Base-by-base conservation (phyloP, 164 flowering plant genomes). In the Stephania cephalantha region DNA sequence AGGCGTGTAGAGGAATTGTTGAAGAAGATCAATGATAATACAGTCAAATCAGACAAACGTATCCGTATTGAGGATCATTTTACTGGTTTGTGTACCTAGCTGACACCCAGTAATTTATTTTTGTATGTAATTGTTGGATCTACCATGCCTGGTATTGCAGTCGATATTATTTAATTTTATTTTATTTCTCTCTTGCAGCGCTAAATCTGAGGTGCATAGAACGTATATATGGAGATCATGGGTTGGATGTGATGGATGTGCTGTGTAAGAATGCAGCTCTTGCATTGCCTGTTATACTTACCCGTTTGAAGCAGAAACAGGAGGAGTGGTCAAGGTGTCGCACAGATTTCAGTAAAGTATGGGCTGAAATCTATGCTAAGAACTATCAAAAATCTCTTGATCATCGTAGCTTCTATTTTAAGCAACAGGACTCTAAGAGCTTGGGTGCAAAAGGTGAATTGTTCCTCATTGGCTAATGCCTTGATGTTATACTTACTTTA, bases 311-410 rank as follows among this genome's bases (percentile, higher is more conserved):
- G 87, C 99, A 95, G 85, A 95, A 95, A 81, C 97, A 92, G 78
- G 98, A 95, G 76, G 99, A 95, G 80, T 95, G 98, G 99, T 85
- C 91, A 29, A 88, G 88, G 84, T 93, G 99, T 71, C 96, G 97
- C 77, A 68, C 91, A 70, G 98, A 93, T 80, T 91, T 93, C 72
- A 95, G 89, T 80, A 93, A 95, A 82, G 95, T 93, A 31, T 95
- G 99, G 99, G 98, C 97, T 75, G 99, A 93, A 68, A 90, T 92
- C 65, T 95, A 92, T 83, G 73, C 97, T 13, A 93, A 95, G 84
- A 95, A 93, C 83, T 91, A 95, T 76, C 97, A 93, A 81, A 95
- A 93, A 74, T 95, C 99, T 18, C 97, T 93, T 78, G 99, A 95
- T 78, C 98, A 95, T 71, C 93, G 97, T 18, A 93, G 99, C 82